Conservation (phyloP, 1,139 yeast genomes). For the Yamadazyma kanchanaburiensis region DNA sequence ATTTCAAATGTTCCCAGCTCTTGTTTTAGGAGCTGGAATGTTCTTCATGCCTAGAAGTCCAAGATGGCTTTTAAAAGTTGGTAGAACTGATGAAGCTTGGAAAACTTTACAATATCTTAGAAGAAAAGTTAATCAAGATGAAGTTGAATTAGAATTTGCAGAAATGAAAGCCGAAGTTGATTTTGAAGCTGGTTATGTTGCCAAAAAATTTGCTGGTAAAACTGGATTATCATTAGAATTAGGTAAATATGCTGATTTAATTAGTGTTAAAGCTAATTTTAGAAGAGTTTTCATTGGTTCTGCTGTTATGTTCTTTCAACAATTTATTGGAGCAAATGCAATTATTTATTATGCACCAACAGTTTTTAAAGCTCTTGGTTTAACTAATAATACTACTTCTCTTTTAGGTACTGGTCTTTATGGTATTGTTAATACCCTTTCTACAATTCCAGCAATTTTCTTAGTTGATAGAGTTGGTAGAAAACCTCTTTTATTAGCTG, state of each 20-base stretch:
- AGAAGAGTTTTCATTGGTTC: constrained; percentile 59
- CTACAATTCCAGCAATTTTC: constrained; percentile 34
- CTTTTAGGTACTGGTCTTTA: constrained; percentile 48
- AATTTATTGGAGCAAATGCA: constrained; percentile 69
- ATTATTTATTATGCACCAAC: constrained; percentile 62
- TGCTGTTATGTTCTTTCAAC: constrained; percentile 62
- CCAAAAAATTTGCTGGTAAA: constrained; percentile 12
- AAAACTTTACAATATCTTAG: constrained; percentile 20
- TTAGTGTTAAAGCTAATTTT: constrained; percentile 15
- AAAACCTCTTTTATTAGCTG: constrained; percentile 33
- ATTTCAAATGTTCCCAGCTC: constrained; percentile 22
- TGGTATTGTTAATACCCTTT: constrained; percentile 52
- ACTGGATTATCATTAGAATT: constrained; percentile 9
- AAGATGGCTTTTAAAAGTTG: constrained; percentile 18
- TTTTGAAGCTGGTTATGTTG: constrained; percentile 15
- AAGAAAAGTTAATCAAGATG: constrained; percentile 9
- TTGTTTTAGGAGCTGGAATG: constrained; percentile 16
- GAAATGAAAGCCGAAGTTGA: constrained; percentile 19
- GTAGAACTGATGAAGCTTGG: constrained; percentile 16
- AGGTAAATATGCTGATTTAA: constrained; percentile 14
- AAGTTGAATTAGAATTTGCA: constrained; percentile 15
- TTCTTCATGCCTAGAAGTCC: constrained; percentile 19
- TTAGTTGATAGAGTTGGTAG: constrained; percentile 48
- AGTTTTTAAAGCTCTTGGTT: constrained; percentile 16
- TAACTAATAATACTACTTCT: constrained; percentile 16